phyloP scores from a whole-genome alignment of 306 rosid species.

The Rubus parviflorus region DNA sequence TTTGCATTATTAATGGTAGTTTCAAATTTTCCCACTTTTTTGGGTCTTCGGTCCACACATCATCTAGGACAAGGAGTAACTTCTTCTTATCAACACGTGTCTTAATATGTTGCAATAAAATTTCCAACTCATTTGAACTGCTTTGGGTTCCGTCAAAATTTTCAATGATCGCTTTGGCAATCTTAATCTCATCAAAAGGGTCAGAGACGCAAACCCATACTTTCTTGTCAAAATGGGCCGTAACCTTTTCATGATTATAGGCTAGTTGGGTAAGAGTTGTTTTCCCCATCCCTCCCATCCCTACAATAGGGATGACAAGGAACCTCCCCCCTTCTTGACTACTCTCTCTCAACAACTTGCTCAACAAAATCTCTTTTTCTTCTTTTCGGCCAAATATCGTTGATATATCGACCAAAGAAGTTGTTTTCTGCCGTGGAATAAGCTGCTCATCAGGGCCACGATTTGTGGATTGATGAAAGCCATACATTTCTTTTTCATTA shows the following conservation, averaged over 20 bases:
- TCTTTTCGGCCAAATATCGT: not conserved
- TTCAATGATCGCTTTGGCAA: not conserved
- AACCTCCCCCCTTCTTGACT: not conserved
- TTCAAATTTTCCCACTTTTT: no score
- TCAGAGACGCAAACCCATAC: no score
- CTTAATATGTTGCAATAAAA: fast-evolving
- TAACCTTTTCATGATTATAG: no score
- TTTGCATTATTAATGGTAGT: no score
- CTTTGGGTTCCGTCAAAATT: not conserved
- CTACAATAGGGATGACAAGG: not conserved
- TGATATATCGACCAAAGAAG: not conserved
- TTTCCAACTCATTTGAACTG: not conserved
- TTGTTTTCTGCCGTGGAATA: no score
- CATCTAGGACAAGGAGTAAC: not conserved
- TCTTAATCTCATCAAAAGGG: no score
- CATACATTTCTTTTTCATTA: no score
- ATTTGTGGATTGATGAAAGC: no score
- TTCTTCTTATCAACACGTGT: not conserved
- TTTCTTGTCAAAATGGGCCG: no score
- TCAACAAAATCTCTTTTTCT: not conserved
- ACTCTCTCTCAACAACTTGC: not conserved
- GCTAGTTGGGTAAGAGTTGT: no score
- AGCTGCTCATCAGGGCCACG: no score
- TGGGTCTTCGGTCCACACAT: not conserved
- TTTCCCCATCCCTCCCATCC: no score